Evolutionary conservation across 2,329 filamentous ascomycete genomes (phyloP).

Genomic region (Penicillium sp.): DNA sequence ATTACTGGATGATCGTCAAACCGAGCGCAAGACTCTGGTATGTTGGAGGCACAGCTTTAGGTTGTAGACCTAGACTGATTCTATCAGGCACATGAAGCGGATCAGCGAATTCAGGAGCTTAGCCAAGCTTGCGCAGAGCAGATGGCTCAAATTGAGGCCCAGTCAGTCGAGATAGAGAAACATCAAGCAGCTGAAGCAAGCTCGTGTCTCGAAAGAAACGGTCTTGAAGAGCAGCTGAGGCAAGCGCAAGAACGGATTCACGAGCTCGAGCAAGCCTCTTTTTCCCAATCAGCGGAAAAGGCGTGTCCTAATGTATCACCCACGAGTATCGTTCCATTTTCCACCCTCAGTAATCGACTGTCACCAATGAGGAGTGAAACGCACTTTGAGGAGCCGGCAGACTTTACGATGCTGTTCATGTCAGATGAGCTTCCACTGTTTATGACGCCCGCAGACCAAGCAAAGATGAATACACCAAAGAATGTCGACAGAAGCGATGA

Average conservation of each 20-base stretch:
- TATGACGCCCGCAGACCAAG: background rate
- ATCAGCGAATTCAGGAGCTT: constrained; percentile 17
- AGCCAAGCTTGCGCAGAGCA: constrained; percentile 10
- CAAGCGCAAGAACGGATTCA: constrained; percentile 16
- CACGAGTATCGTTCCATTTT: constrained; percentile 29
- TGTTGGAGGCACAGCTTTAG: background rate
- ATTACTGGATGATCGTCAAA: constrained; percentile 7
- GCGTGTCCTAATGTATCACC: background rate
- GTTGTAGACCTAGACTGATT: constrained; percentile 9
- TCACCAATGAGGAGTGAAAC: constrained; percentile 11
- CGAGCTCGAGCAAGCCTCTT: constrained; percentile 17
- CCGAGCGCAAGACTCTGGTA: constrained; percentile 18
- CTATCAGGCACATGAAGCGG: constrained; percentile 17
- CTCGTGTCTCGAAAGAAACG: constrained; percentile 13
- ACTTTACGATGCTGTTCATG: constrained; percentile 27
- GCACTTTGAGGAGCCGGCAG: constrained; percentile 18
- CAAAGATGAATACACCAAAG: background rate
- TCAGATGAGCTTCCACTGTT: constrained; percentile 11
- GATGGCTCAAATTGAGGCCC: constrained; percentile 7
- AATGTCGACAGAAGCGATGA: background rate
- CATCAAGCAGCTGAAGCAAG: constrained; percentile 18
- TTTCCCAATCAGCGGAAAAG: background rate
- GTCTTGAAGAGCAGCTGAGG: constrained; percentile 16
- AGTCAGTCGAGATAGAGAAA: constrained; percentile 16
- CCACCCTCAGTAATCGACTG: constrained; percentile 22